phyloP scores from a whole-genome alignment of 768 basidiomycete genomes.

The Amanita rubescens region DNA sequence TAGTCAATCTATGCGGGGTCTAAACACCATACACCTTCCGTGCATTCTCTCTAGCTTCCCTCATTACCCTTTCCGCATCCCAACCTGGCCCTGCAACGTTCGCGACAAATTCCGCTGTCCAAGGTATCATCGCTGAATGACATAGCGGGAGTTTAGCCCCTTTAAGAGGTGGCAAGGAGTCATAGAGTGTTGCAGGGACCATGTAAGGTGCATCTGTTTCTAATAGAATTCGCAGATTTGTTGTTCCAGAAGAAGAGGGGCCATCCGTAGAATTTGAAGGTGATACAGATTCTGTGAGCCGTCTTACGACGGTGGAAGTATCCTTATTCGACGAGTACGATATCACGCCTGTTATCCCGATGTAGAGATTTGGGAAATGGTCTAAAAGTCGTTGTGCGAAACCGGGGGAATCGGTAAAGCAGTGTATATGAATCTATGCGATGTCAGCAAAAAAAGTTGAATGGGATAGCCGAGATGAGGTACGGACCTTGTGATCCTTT shows the following conservation, averaged over 20 bases:
- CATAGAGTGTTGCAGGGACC: conserved; percentile 71
- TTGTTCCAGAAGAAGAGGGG: conserved; percentile 18
- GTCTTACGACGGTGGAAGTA: conserved; percentile 59
- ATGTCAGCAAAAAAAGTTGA: not conserved
- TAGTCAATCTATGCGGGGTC: too few relatives aligned
- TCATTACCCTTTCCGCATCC: conserved; percentile 52
- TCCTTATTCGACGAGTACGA: conserved; percentile 71
- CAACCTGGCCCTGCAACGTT: conserved; percentile 36
- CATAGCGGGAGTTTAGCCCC: conserved; percentile 61
- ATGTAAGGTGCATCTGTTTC: conserved; percentile 90
- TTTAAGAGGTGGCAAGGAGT: conserved; percentile 41
- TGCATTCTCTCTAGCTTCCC: conserved; percentile 56
- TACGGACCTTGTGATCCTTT: conserved; percentile 52
- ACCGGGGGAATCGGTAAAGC: conserved; percentile 76
- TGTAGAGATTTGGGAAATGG: conserved; percentile 75
- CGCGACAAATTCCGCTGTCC: conserved; percentile 75
- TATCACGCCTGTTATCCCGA: conserved; percentile 82
- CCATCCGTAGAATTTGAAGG: conserved; percentile 7
- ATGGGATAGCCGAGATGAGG: too few relatives aligned
- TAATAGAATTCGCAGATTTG: conserved; percentile 42
- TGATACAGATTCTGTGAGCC: conserved; percentile 14
- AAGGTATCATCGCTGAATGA: conserved; percentile 78
- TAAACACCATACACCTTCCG: conserved; percentile 49
- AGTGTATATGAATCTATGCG: conserved; percentile 74
- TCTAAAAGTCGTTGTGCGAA: conserved; percentile 65